Evolutionary conservation across 805 yeast species (phyloP).

Genomic region (Tetrapisispora arboricola): DNA sequence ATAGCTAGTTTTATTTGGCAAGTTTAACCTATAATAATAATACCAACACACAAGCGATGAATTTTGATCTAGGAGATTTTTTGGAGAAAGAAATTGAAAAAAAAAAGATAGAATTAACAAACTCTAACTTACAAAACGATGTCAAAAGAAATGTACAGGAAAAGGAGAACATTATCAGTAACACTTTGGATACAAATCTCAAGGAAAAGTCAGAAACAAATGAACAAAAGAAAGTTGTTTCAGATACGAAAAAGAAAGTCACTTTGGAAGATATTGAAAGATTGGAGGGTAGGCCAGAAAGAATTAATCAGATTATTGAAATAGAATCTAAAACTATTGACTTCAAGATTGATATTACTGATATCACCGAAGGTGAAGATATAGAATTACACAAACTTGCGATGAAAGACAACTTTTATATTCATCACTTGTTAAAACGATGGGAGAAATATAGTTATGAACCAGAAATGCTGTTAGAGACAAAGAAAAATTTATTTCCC

Average conservation of each 20-base stretch:
- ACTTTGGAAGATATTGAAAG: conserved; percentile 6
- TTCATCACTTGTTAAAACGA: conserved; percentile 26
- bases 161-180: not conserved
- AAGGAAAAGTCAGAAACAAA: too few species aligned
- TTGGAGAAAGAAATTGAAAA: conserved; percentile 39
- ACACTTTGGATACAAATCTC: too few species aligned
- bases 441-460: conserved; percentile 29
- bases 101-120: conserved; percentile 23
- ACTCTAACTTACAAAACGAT: not conserved
- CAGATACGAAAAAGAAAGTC: not conserved
- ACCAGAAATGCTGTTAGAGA: conserved; percentile 32
- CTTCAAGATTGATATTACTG: not conserved
- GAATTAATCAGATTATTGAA: not conserved
- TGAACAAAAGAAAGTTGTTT: not conserved
- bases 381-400: conserved; percentile 23
- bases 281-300: not conserved
- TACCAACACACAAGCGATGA: conserved; percentile 37
- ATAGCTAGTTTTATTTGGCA: too few species aligned
- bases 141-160: not conserved
- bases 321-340: not conserved
- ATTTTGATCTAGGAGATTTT: conserved; percentile 38
- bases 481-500: conserved; percentile 42
- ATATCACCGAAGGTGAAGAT: not conserved
- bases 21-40: too few species aligned
- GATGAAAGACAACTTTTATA: conserved; percentile 34